Evolutionary conservation across 805 yeast genomes (phyloP).

Genomic region (Candida vartiovaarae): DNA sequence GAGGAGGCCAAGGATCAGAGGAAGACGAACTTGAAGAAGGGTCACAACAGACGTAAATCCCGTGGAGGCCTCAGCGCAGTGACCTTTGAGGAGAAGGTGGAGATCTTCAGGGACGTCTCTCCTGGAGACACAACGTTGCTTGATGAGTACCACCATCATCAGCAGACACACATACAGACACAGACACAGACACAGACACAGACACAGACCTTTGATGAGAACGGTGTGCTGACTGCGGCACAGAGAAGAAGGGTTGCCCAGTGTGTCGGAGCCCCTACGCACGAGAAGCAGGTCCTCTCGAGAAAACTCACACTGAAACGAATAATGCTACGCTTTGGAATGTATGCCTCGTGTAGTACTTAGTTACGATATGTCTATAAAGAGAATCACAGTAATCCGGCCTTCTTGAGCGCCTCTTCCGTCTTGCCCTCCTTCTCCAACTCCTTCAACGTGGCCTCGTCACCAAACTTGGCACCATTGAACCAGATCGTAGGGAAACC

Average conservation of each 20-base stretch:
- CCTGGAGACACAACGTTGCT: neutral
- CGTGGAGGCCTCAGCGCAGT: constrained; percentile 23
- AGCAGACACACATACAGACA: too few species aligned
- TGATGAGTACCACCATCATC: too few species aligned
- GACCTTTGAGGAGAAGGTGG: constrained; percentile 16
- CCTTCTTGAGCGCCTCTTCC: constrained; percentile 17
- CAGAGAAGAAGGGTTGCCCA: constrained; percentile 23
- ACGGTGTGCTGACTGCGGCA: constrained; percentile 14
- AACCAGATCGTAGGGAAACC: constrained; percentile 69
- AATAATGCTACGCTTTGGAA: neutral
- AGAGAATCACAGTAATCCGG: constrained; percentile 10
- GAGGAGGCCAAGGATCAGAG: neutral
- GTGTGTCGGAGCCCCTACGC: constrained; percentile 21
- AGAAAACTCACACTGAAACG: constrained; percentile 15
- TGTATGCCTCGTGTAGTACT: too few species aligned
- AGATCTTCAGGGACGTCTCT: constrained; percentile 5
- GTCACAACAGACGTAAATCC: constrained; percentile 22
- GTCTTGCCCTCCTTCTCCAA: constrained; percentile 19
- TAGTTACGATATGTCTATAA: too few species aligned
- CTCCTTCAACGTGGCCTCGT: constrained; percentile 39
- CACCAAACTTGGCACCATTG: constrained; percentile 52
- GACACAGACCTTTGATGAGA: too few species aligned
- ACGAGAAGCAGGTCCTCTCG: constrained; percentile 23
- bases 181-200: too few species aligned
- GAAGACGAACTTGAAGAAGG: constrained; percentile 9